These are phyloP conservation scores for Batkoa obscura DNA, from an alignment of 371 early-diverging fungal species.

Conservation along the genomic window DNA sequence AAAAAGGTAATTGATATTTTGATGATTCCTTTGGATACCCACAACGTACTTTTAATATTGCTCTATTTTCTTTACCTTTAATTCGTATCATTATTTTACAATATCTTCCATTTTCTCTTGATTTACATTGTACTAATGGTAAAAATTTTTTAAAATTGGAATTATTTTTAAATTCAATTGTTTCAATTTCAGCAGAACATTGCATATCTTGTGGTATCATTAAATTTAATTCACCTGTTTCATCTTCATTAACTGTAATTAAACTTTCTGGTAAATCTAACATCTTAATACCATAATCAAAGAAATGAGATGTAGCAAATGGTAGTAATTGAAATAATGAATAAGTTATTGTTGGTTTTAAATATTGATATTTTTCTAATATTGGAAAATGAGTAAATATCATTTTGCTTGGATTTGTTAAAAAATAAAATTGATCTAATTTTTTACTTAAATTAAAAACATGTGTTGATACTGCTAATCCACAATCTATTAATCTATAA, in stretches of 20 bases:
- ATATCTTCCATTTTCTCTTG: neutral
- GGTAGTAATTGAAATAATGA: constrained; percentile 12
- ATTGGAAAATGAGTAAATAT: constrained; percentile 13
- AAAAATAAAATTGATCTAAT: constrained; percentile 13
- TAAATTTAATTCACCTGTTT: constrained; percentile 13
- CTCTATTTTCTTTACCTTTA: neutral
- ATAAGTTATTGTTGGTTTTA: constrained; percentile 12
- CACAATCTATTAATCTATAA: constrained; percentile 37
- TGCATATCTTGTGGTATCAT: constrained; percentile 6
- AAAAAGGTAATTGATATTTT: neutral
- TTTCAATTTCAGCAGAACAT: neutral
- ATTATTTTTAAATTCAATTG: neutral
- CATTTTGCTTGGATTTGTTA: constrained; percentile 13
- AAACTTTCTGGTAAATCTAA: constrained; percentile 13
- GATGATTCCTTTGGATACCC: neutral
- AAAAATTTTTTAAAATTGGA: neutral
- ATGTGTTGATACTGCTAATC: constrained; percentile 20
- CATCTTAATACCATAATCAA: constrained; percentile 14
- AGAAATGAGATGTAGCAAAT: constrained; percentile 14
- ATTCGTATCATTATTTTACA: neutral
- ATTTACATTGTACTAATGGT: neutral
- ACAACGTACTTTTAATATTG: neutral
- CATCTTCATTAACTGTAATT: constrained; percentile 12
- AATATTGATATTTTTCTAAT: constrained; percentile 13
- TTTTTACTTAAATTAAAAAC: constrained; percentile 11